These are phyloP conservation scores for Geotrichum siamense DNA, from an alignment of 1,139 yeast species.

Conservation along the genomic window DNA sequence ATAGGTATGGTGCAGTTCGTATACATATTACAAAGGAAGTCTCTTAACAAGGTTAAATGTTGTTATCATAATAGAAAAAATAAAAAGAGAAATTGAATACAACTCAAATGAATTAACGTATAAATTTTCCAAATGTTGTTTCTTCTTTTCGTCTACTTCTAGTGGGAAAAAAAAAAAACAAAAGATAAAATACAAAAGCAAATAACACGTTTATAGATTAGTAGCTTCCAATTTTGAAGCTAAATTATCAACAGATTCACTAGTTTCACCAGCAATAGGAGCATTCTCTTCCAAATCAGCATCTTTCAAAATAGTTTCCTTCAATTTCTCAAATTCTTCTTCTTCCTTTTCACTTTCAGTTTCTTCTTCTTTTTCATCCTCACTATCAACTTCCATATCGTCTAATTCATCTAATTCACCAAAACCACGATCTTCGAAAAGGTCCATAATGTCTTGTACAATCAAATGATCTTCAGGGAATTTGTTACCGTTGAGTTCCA, in stretches of 20 bases:
- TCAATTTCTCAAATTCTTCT: conserved; percentile 50
- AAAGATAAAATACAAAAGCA: too few relatives aligned
- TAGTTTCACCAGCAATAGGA: conserved; percentile 34
- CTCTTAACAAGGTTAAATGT: too few relatives aligned
- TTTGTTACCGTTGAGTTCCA: conserved; percentile 90
- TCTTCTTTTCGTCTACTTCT: too few relatives aligned
- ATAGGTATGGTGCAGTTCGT: too few relatives aligned
- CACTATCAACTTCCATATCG: conserved; percentile 84
- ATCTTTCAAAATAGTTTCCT: conserved; percentile 27
- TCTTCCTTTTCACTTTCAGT: conserved; percentile 69
- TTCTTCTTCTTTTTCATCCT: conserved; percentile 82
- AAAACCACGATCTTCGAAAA: conserved; percentile 65
- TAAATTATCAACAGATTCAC: conserved; percentile 49
- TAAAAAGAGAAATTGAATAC: too few relatives aligned
- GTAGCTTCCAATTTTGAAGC: conserved; percentile 55
- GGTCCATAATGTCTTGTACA: conserved; percentile 47
- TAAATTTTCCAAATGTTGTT: too few relatives aligned
- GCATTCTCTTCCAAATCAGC: conserved; percentile 42
- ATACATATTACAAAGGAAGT: too few relatives aligned
- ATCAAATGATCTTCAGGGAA: conserved; percentile 70
- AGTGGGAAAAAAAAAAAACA: conserved; percentile 1
- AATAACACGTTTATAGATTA: too few relatives aligned
- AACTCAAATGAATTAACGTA: too few relatives aligned
- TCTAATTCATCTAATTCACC: conserved; percentile 89
- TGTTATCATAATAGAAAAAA: too few relatives aligned